Evolutionary conservation across 768 basidiomycete species (phyloP).

Genomic region (Agrocybe pediades): DNA sequence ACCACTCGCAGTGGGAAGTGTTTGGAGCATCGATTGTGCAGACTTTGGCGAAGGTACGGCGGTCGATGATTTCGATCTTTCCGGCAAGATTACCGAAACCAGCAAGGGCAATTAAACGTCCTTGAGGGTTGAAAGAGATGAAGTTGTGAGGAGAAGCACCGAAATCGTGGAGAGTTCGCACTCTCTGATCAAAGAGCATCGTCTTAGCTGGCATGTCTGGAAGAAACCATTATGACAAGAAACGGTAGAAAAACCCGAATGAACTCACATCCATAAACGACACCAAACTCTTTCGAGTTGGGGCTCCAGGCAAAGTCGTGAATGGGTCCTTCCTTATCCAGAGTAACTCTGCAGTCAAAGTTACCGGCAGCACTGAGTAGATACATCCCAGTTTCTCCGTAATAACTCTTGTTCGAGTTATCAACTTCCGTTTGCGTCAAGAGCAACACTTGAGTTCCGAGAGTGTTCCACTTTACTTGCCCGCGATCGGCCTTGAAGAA

Average conservation of each 20-base stretch:
- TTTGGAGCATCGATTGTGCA: slow-evolving; percentile 90
- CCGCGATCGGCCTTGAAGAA: slow-evolving; percentile 97
- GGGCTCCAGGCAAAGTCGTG: slow-evolving; percentile 97
- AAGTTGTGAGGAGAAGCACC: slow-evolving; percentile 90
- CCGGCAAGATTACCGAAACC: slow-evolving; percentile 98
- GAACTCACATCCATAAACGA: slow-evolving; percentile 92
- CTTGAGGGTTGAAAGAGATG: slow-evolving; percentile 93
- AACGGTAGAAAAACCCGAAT: background rate
- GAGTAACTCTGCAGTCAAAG: slow-evolving; percentile 85
- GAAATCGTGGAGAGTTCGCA: slow-evolving; percentile 87
- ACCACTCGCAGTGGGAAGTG: slow-evolving; percentile 95
- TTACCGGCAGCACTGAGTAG: slow-evolving; percentile 90
- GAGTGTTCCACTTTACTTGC: slow-evolving; percentile 93
- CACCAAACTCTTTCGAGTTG: slow-evolving; percentile 94
- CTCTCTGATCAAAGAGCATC: slow-evolving; percentile 89
- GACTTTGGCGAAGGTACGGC: slow-evolving; percentile 77
- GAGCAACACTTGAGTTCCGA: slow-evolving; percentile 90
- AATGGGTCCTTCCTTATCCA: slow-evolving; percentile 97
- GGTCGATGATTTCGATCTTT: slow-evolving; percentile 90
- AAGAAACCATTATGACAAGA: background rate
- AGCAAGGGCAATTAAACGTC: slow-evolving; percentile 82
- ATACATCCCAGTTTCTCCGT: slow-evolving; percentile 96
- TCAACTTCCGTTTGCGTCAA: slow-evolving; percentile 97
- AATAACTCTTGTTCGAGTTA: slow-evolving; percentile 96
- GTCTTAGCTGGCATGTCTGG: slow-evolving; percentile 95